Percentiles rank a stretch among this genome's conserved stretches.
Conservation (phyloP, 495 filamentous ascomycete genomes). For the Hypoxylon fragiforme region DNA sequence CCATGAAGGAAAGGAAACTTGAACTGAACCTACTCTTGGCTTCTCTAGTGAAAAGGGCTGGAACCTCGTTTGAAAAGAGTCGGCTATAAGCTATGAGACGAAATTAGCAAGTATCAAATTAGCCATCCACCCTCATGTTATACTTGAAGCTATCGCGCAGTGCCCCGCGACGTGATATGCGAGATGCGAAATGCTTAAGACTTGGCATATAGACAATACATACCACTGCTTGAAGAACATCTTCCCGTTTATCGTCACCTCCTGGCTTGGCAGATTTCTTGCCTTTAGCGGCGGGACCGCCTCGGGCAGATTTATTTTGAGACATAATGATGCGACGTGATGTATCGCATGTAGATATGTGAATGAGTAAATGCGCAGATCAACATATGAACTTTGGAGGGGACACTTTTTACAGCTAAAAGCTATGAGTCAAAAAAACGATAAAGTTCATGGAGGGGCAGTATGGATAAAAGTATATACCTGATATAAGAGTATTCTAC, state of each 20-base stretch:
- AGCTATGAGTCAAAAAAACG: not conserved
- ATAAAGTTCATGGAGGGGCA: not conserved
- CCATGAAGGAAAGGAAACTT: not conserved
- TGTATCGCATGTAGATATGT: not conserved
- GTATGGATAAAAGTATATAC: not conserved
- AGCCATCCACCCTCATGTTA: constrained; percentile 2
- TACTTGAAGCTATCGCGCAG: constrained; percentile 1
- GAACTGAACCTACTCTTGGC: constrained; percentile 68
- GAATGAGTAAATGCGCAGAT: too few species aligned
- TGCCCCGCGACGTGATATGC: constrained; percentile 14
- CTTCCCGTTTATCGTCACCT: constrained; percentile 72
- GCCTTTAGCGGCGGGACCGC: constrained; percentile 48
- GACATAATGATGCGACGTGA: constrained; percentile 41
- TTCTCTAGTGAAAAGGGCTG: constrained; percentile 84
- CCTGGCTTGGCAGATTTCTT: constrained; percentile 59
- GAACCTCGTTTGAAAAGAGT: constrained; percentile 92
- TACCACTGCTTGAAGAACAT: constrained; percentile 89
- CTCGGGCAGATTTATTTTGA: constrained; percentile 48
- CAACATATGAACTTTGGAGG: too few species aligned
- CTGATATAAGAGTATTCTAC: not conserved
- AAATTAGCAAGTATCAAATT: constrained; percentile 16
- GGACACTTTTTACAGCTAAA: too few species aligned
- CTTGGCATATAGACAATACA: constrained; percentile 29
- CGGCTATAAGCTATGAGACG: constrained; percentile 69
- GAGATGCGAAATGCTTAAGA: not conserved